These are phyloP conservation scores for Ophiosphaerella herpotricha DNA, from an alignment of 2,329 filamentous ascomycete genomes.

Conservation along the genomic window DNA sequence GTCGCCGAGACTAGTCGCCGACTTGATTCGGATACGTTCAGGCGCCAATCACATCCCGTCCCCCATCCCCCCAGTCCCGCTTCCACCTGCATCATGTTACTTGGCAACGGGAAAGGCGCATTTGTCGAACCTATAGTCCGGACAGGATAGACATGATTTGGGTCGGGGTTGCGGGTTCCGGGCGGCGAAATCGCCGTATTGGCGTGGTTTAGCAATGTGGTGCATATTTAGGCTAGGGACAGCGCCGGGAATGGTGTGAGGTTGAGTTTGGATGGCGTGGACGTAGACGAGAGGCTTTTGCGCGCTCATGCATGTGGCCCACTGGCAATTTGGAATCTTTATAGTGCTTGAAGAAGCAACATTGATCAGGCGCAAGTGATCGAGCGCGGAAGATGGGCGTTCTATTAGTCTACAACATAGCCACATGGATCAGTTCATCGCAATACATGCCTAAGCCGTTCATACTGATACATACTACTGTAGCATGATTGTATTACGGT, in stretches of 20 bases:
- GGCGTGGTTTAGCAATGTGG: too few relatives aligned
- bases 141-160: conserved; percentile 1
- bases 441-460: not conserved
- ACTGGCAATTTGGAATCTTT: conserved; percentile 1
- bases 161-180: not conserved
- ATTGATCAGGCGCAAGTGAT: not conserved
- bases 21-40: conserved; percentile 18
- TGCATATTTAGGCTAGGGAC: too few relatives aligned
- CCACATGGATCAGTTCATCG: not conserved
- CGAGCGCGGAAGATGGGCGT: not conserved
- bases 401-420: not conserved
- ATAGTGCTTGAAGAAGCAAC: not conserved
- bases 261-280: not conserved
- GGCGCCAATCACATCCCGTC: conserved; percentile 9
- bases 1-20: conserved; percentile 23
- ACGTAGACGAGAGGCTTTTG: not conserved
- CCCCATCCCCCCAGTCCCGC: conserved; percentile 2
- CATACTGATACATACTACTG: too few relatives aligned
- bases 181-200: too few relatives aligned
- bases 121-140: conserved; percentile 10
- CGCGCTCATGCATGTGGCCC: not conserved
- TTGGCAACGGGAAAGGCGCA: conserved; percentile 17
- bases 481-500: too few relatives aligned
- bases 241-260: not conserved
- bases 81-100: conserved; percentile 1